phyloP scores from a whole-genome alignment of 2,329 filamentous ascomycete species.

The Cladorrhinum sp. region DNA sequence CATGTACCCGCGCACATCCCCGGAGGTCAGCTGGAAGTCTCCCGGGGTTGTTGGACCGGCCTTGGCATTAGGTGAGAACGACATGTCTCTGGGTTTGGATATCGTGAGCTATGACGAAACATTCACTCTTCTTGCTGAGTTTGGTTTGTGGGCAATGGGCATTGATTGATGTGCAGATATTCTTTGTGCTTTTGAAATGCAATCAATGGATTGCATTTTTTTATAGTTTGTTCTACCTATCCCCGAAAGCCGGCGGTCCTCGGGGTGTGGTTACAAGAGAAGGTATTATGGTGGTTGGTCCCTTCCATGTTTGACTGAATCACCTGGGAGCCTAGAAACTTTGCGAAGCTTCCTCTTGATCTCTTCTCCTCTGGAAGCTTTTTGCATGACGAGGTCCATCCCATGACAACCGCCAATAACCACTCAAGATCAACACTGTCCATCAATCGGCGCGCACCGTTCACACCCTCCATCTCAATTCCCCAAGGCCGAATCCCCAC shows the following conservation, averaged over 20 bases:
- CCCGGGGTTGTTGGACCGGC: neutral
- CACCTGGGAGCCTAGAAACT: neutral
- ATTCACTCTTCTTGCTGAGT: neutral
- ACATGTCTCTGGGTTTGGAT: neutral
- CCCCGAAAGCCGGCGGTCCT: no score
- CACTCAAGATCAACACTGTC: no score
- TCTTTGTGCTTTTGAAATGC: neutral
- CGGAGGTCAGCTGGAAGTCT: neutral
- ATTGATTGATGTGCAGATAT: no score
- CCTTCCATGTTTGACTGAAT: neutral
- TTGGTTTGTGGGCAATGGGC: no score
- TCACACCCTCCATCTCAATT: neutral
- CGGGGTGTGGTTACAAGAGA: neutral
- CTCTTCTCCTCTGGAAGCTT: neutral
- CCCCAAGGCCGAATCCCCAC: neutral
- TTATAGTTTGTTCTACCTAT: no score
- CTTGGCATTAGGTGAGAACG: neutral
- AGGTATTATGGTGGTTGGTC: neutral
- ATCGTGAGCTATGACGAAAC: neutral
- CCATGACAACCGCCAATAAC: neutral
- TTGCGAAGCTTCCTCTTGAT: neutral
- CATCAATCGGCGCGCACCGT: neutral
- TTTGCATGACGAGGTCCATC: neutral
- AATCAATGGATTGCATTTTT: no score
- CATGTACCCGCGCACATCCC: neutral